Evolutionary conservation across 805 yeast species (phyloP).

Genomic region (Scheffersomyces lignosus): DNA sequence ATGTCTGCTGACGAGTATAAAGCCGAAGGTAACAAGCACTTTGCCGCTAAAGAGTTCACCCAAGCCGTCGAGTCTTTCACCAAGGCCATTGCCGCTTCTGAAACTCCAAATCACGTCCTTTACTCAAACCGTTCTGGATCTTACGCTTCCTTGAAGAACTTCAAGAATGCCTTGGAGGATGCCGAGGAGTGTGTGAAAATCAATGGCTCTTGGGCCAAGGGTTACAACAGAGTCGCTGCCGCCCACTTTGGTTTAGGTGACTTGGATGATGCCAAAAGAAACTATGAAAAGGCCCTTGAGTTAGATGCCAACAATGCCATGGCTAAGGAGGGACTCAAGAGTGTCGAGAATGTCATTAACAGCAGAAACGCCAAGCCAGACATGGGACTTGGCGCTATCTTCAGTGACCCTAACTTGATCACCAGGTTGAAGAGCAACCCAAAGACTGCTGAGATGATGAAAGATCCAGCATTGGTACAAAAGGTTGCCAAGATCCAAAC

Average conservation of each 20-base stretch:
- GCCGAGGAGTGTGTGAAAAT: conserved; percentile 81
- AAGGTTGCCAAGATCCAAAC: conserved; percentile 60
- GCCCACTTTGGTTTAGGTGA: conserved; percentile 88
- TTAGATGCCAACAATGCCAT: conserved; percentile 79
- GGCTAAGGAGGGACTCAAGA: conserved; percentile 79
- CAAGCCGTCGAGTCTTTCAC: conserved; percentile 80
- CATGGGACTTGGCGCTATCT: conserved; percentile 74
- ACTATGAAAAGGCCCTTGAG: conserved; percentile 78
- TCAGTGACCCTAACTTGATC: conserved; percentile 77
- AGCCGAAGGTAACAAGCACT: conserved; percentile 91
- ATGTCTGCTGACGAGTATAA: conserved; percentile 77
- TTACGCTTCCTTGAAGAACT: conserved; percentile 77
- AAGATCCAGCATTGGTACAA: conserved; percentile 79
- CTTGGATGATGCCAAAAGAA: conserved; percentile 67
- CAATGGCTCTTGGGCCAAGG: conserved; percentile 92
- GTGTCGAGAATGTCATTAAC: conserved; percentile 62
- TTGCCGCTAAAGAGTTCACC: conserved; percentile 79
- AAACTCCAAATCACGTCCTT: conserved; percentile 85
- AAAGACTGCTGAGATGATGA: conserved; percentile 80
- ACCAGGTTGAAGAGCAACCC: conserved; percentile 79
- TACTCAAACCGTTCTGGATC: conserved; percentile 94
- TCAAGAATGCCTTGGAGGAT: conserved; percentile 72
- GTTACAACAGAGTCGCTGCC: conserved; percentile 90
- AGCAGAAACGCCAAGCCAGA: conserved; percentile 60
- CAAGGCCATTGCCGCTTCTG: conserved; percentile 82